These are phyloP conservation scores for Solanum bulbocastanum DNA, from an alignment of 257 asterid genomes.

Conservation along the genomic window DNA sequence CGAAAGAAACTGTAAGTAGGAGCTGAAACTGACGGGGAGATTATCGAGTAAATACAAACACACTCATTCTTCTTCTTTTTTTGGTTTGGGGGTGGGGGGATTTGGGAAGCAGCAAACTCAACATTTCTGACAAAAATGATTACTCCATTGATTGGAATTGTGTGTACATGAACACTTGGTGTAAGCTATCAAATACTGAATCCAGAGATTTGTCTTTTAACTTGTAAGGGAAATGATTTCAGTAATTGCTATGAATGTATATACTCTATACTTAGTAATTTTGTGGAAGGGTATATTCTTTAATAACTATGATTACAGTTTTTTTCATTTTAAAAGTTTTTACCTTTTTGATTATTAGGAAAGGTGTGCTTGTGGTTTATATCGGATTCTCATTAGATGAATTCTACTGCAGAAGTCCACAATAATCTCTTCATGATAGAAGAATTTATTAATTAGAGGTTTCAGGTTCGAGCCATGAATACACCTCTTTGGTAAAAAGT, in stretches of 20 bases:
- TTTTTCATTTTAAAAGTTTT: background rate
- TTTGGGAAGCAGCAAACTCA: background rate
- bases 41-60: background rate
- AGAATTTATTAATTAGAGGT: no score
- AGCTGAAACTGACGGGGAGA: background rate
- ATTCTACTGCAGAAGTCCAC: background rate
- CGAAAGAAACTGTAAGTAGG: background rate
- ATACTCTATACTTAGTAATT: background rate
- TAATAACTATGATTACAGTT: accelerated
- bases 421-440: background rate
- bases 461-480: background rate
- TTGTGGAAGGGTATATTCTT: background rate
- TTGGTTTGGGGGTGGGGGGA: background rate
- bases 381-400: background rate
- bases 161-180: background rate
- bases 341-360: background rate
- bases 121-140: background rate
- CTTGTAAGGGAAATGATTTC: background rate
- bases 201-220: background rate
- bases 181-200: background rate
- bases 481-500: background rate
- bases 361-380: background rate
- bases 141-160: background rate
- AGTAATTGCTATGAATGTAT: background rate
- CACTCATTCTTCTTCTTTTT: background rate